These are phyloP conservation scores for Aureobasidium sp. DNA, from an alignment of 2,329 filamentous ascomycete species.

Conservation along the genomic window DNA sequence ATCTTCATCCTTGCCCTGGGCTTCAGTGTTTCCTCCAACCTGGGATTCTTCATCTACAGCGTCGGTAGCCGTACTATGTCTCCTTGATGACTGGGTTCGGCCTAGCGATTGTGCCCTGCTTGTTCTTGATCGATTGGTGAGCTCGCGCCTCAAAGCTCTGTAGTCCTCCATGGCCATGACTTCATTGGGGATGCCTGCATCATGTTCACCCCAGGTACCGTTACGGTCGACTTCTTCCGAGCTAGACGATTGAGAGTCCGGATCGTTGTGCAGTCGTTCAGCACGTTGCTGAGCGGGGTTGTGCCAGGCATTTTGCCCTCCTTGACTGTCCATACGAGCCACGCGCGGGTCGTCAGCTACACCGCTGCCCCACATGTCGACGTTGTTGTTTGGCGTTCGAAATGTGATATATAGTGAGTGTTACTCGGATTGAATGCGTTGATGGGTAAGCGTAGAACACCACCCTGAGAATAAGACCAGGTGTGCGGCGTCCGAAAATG, in stretches of 20 bases:
- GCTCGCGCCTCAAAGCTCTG: slow-evolving; percentile 46
- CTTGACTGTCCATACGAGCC: slow-evolving; percentile 1
- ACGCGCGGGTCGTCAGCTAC: slow-evolving; percentile 7
- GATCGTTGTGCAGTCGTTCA: slow-evolving; percentile 3
- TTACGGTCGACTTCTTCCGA: slow-evolving; percentile 18
- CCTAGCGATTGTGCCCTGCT: background rate
- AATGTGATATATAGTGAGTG: background rate
- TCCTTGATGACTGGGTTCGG: slow-evolving; percentile 25
- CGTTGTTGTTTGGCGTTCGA: background rate
- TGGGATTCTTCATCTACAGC: slow-evolving; percentile 14
- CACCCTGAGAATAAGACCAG: background rate
- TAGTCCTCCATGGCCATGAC: slow-evolving; percentile 51
- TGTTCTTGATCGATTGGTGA: slow-evolving; percentile 43
- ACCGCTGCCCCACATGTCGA: slow-evolving; percentile 10
- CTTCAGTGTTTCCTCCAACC: slow-evolving; percentile 29
- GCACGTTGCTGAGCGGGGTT: slow-evolving; percentile 1
- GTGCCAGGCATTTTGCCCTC: slow-evolving; percentile 11
- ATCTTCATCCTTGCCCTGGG: slow-evolving; percentile 42
- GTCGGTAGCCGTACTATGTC: slow-evolving; percentile 20
- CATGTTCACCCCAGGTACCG: slow-evolving; percentile 56
- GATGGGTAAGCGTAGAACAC: background rate
- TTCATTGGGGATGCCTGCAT: slow-evolving; percentile 46
- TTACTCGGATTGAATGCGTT: background rate
- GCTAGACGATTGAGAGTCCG: slow-evolving; percentile 1
- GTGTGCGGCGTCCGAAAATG: background rate